Evolutionary conservation across 768 basidiomycete species (phyloP), one percentile per base, ranked within the genome.

Genomic region (Lactarius akahatsu): DNA sequence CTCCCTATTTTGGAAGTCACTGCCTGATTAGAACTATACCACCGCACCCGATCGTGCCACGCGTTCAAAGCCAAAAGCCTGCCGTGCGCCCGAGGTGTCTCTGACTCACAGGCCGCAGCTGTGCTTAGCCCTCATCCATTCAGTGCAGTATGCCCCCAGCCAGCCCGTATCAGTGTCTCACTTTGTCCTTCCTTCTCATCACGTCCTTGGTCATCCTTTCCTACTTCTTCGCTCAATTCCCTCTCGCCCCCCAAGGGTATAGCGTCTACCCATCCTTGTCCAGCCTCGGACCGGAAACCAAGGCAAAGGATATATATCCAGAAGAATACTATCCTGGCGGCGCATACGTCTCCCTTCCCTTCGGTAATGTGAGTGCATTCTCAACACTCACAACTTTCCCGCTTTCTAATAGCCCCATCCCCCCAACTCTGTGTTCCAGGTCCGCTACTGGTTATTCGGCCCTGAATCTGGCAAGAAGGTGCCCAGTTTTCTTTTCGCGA

Each of bases 361-460:
- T 82, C 64, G 91, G 91, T 50, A 79, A 80, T 65, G 88, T 87
- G 66, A 55, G 83, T 76, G 70, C 63, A 61, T 23, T 23, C 28
- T 15, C 5, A 26, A 26, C 30, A 20, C 4, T 16, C 59, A 0
- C n/a, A 2, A 30, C 41, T 66, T 40, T 11, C 59, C 50, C 47
- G 34, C 7, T 15, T 62, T 41, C 47, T 26, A 28, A n/a, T 28
- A 43, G 38, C 18, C 56, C 28, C 41, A 60, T n/a, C 55, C 15
- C 34, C 36, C 34, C 52, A 32, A 30, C 43, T 55, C 57, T 28
- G 34, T 28, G 36, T 26, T 62, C 34, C 71, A 90, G 88, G 83
- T 87, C 23, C 81, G 89, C 70, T 93, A 92, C 75, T 93, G 91
- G 89, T 73, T 92, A 47, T 72, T 89, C 34, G 91, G 91, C 3